phyloP scores from a whole-genome alignment of 2,329 filamentous ascomycete genomes.

The Claviceps pazoutovae region DNA sequence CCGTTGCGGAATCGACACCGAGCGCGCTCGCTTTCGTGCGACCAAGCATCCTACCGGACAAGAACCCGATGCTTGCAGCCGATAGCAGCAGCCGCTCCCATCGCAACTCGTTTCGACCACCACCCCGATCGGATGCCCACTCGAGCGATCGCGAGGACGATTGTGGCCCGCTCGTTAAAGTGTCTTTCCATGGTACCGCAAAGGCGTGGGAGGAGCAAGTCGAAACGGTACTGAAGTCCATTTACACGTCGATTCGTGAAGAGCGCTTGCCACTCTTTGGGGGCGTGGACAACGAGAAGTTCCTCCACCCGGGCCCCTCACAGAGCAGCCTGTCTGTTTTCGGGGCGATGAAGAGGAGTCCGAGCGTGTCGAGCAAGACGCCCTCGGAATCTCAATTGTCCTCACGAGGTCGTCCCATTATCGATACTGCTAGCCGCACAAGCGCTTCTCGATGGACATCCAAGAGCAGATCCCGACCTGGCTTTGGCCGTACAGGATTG shows the following conservation, averaged over 20 bases:
- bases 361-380: constrained; percentile 84
- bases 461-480: constrained; percentile 69
- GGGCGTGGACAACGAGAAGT: constrained; percentile 34
- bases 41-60: constrained; percentile 39
- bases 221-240: constrained; percentile 81
- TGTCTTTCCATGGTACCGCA: constrained; percentile 59
- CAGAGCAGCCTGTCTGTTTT: constrained; percentile 59
- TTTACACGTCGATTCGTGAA: constrained; percentile 79
- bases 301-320: constrained; percentile 22
- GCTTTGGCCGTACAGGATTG: constrained; percentile 62
- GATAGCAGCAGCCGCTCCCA: constrained; percentile 27
- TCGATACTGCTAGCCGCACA: constrained; percentile 46
- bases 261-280: constrained; percentile 79
- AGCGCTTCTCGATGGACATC: constrained; percentile 62
- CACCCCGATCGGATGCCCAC: constrained; percentile 31
- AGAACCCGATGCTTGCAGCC: constrained; percentile 14
- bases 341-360: constrained; percentile 66
- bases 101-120: constrained; percentile 37
- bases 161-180: constrained; percentile 64
- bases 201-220: constrained; percentile 80
- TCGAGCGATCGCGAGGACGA: constrained; percentile 31
- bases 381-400: constrained; percentile 69
- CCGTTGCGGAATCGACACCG: constrained; percentile 58
- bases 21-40: constrained; percentile 42
- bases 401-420: constrained; percentile 48